Percentiles rank a stretch among this genome's conserved stretches.
phyloP scores from a whole-genome alignment of 805 yeast genomes.

The Kuraishia hungarica region DNA sequence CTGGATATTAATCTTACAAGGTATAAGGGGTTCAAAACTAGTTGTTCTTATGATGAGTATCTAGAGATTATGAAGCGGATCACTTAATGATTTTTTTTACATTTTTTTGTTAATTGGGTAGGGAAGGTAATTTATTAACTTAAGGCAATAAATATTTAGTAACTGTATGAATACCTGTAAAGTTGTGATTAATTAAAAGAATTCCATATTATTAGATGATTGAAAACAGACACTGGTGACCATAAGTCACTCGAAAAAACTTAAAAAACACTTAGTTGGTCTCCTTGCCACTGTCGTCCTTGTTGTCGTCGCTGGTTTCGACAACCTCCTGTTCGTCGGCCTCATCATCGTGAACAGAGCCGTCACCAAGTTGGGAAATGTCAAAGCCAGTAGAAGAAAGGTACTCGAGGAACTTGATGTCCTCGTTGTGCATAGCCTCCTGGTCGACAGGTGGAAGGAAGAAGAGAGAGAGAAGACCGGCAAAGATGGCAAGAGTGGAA shows the following conservation, averaged over 20 bases:
- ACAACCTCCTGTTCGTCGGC: background rate
- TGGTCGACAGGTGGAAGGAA: constrained; percentile 78
- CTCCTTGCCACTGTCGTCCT: background rate
- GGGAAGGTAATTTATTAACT: background rate
- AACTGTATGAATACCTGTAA: background rate
- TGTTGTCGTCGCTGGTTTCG: background rate
- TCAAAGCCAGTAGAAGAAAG: constrained; percentile 66
- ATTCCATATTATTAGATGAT: background rate
- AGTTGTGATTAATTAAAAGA: background rate
- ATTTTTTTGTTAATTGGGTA: background rate
- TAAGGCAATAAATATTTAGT: background rate
- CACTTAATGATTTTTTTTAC: background rate
- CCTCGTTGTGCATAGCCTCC: constrained; percentile 74
- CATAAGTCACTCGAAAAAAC: background rate
- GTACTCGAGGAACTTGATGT: constrained; percentile 59
- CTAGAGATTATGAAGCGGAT: constrained; percentile 9
- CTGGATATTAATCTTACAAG: constrained; percentile 37
- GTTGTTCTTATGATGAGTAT: constrained; percentile 33
- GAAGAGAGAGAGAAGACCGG: constrained; percentile 62
- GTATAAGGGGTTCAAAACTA: constrained; percentile 46
- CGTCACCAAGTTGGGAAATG: constrained; percentile 43
- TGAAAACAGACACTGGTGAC: background rate
- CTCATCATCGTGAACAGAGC: background rate
- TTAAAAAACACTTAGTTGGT: background rate
- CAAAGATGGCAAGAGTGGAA: constrained; percentile 63